A percentile compares a stretch with the other conserved stretches of the same genome.
Evolutionary conservation across 2,329 filamentous ascomycete genomes (phyloP).

Genomic region (Aspergillus novoparasiticus): DNA sequence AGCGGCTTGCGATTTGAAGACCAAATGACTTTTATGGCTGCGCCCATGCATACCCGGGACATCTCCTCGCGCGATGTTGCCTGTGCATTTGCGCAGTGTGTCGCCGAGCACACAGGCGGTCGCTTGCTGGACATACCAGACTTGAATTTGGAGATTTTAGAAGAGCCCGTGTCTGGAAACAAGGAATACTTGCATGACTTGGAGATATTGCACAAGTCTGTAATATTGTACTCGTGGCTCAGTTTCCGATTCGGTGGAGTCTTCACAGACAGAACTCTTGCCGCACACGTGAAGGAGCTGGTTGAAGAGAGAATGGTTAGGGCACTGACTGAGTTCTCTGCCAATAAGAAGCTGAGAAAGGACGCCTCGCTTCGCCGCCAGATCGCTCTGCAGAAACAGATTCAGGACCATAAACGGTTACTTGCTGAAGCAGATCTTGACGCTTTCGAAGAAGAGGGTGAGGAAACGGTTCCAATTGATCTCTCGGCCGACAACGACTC

Average conservation of each 20-base stretch:
- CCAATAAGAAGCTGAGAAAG: slow-evolving; percentile 44
- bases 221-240: slow-evolving; percentile 90
- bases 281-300: slow-evolving; percentile 75
- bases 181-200: slow-evolving; percentile 66
- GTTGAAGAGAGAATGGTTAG: slow-evolving; percentile 75
- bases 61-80: slow-evolving; percentile 49
- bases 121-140: slow-evolving; percentile 70
- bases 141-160: slow-evolving; percentile 73
- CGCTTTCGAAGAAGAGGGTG: slow-evolving; percentile 9
- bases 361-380: slow-evolving; percentile 42
- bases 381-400: slow-evolving; percentile 41
- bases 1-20: slow-evolving; percentile 70
- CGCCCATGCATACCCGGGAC: slow-evolving; percentile 66
- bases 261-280: slow-evolving; percentile 73
- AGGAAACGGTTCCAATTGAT: slow-evolving; percentile 16
- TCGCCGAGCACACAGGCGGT: slow-evolving; percentile 69
- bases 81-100: slow-evolving; percentile 66
- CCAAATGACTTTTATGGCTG: slow-evolving; percentile 72
- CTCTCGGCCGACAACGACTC: slow-evolving; percentile 21
- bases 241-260: slow-evolving; percentile 84
- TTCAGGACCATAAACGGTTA: slow-evolving; percentile 29
- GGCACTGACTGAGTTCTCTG: slow-evolving; percentile 61
- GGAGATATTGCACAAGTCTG: slow-evolving; percentile 76
- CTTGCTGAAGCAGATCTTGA: slow-evolving; percentile 25
- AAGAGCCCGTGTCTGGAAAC: slow-evolving; percentile 51